A percentile compares a stretch with the other conserved stretches of the same genome.
Evolutionary conservation across 805 yeast species (phyloP).

Genomic region (Pichia exigua): DNA sequence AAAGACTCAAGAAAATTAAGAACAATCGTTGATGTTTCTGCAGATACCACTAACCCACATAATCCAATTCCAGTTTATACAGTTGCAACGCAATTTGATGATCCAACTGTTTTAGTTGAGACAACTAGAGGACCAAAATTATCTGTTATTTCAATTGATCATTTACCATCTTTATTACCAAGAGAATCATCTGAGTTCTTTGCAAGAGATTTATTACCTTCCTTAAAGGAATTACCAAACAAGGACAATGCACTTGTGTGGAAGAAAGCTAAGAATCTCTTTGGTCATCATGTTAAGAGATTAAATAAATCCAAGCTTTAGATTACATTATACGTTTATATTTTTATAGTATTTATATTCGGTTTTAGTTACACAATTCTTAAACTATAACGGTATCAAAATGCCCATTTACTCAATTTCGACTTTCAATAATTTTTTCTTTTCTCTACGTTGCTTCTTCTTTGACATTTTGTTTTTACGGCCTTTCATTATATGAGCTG

Average conservation of each 20-base stretch:
- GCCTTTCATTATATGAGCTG: conserved; percentile 51
- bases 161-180: conserved; percentile 89
- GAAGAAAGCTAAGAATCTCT: conserved; percentile 79
- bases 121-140: conserved; percentile 76
- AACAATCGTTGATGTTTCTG: conserved; percentile 95
- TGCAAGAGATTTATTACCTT: conserved; percentile 81
- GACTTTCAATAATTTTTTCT: conserved; percentile 39
- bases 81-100: conserved; percentile 80
- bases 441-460: conserved; percentile 35
- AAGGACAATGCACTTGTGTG: conserved; percentile 84
- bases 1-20: conserved; percentile 64
- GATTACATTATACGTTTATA: background rate
- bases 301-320: conserved; percentile 40
- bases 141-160: conserved; percentile 93
- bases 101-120: conserved; percentile 84
- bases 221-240: conserved; percentile 74
- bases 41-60: conserved; percentile 97
- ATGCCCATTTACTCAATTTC: conserved; percentile 43
- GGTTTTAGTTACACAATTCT: background rate
- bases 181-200: conserved; percentile 95
- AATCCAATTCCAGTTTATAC: conserved; percentile 94
- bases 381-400: too few species aligned
- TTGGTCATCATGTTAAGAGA: conserved; percentile 77
- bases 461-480: conserved; percentile 31
- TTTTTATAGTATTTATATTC: background rate